Conservation (phyloP, 2,329 filamentous ascomycete genomes). For the Fusarium tupiense region DNA sequence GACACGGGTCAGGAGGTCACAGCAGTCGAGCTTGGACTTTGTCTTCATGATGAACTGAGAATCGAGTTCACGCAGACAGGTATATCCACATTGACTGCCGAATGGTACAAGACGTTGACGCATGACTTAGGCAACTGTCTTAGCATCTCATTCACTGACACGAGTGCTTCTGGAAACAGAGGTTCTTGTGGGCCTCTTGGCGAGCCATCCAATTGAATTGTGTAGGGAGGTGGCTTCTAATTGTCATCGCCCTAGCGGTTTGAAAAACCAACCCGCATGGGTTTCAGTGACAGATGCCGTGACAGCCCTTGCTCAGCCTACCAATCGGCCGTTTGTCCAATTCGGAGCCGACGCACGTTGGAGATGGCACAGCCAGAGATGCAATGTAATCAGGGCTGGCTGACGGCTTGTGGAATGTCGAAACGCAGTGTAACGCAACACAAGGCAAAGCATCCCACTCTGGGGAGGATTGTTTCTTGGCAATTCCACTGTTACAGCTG, state of each 20-base stretch:
- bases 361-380: conserved; percentile 1
- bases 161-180: conserved; percentile 13
- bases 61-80: background rate
- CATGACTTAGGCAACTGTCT: conserved; percentile 23
- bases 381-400: background rate
- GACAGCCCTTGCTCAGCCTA: conserved; percentile 4
- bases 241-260: background rate
- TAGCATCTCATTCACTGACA: conserved; percentile 18
- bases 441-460: conserved; percentile 2
- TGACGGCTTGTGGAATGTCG: background rate
- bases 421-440: background rate
- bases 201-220: conserved; percentile 9
- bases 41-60: background rate
- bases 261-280: background rate
- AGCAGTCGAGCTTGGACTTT: background rate
- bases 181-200: background rate
- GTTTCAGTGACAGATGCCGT: conserved; percentile 1
- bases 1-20: background rate
- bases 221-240: background rate
- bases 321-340: conserved; percentile 19
- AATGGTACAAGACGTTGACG: background rate
- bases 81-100: background rate
- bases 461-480: conserved; percentile 7
- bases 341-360: conserved; percentile 27
- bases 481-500: background rate